phyloP scores from a whole-genome alignment of 2,329 filamentous ascomycete species.

The Colletotrichum sp. region DNA sequence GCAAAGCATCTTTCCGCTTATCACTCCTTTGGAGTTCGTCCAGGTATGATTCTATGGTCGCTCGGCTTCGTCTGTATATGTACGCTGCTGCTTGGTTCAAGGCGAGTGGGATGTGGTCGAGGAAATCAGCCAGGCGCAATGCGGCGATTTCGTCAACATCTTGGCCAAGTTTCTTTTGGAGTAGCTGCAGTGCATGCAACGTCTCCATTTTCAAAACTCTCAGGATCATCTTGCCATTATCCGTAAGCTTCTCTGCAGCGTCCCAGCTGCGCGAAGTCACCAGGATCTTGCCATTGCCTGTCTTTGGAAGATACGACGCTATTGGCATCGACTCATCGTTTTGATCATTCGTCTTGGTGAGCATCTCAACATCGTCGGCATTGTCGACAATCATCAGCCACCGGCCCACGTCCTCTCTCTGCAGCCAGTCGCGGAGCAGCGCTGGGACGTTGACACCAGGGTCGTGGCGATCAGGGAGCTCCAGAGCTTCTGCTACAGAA shows the following conservation, averaged over 20 bases:
- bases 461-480: slow-evolving; percentile 11
- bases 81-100: slow-evolving; percentile 29
- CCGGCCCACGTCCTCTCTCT: slow-evolving; percentile 14
- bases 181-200: slow-evolving; percentile 28
- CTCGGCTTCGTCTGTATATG: not conserved
- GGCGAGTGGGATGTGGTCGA: slow-evolving; percentile 38
- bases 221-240: not conserved
- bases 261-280: slow-evolving; percentile 22
- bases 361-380: not conserved
- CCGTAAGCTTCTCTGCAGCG: slow-evolving; percentile 18
- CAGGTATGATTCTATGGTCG: slow-evolving; percentile 30
- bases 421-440: slow-evolving; percentile 22
- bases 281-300: slow-evolving; percentile 16
- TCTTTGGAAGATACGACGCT: slow-evolving; percentile 22
- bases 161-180: slow-evolving; percentile 24
- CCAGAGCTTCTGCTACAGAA: slow-evolving; percentile 6
- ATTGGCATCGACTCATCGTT: not conserved
- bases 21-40: slow-evolving; percentile 29
- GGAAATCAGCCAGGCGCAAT: slow-evolving; percentile 16
- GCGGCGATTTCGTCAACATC: not conserved
- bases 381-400: slow-evolving; percentile 28
- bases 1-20: slow-evolving; percentile 20
- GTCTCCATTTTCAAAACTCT: slow-evolving; percentile 27
- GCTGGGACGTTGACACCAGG: slow-evolving; percentile 9
- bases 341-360: not conserved